These are phyloP conservation scores for Gymnopilus junonius DNA, from an alignment of 768 basidiomycete species.

Conservation along the genomic window DNA sequence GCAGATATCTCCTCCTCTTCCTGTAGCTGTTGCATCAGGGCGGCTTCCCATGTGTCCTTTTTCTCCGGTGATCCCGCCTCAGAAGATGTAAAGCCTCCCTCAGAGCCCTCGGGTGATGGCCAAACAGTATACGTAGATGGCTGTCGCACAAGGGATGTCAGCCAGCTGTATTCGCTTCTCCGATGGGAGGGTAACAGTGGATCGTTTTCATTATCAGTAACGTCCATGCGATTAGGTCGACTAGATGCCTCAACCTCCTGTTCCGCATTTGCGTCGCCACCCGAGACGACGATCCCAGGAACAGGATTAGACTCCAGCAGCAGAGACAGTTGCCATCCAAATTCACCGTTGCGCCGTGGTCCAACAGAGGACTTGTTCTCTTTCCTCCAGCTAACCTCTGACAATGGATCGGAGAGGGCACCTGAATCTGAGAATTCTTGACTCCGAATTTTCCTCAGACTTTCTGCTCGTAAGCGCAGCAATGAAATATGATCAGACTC, in stretches of 20 bases:
- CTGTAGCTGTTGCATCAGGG: slow-evolving; percentile 22
- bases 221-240: not conserved
- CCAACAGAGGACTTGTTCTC: not conserved
- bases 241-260: not conserved
- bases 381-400: not conserved
- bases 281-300: not conserved
- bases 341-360: slow-evolving; percentile 1
- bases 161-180: slow-evolving; percentile 2
- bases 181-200: not conserved
- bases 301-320: not conserved
- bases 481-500: slow-evolving; percentile 1
- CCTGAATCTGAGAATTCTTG: not conserved
- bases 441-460: not conserved
- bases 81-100: not conserved
- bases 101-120: not conserved
- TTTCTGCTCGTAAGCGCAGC: slow-evolving; percentile 7
- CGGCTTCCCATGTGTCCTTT: slow-evolving; percentile 17
- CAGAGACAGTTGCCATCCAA: slow-evolving; percentile 14
- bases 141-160: not conserved
- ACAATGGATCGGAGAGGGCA: not conserved
- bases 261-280: not conserved
- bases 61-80: not conserved
- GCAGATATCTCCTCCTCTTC: slow-evolving; percentile 27
- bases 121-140: not conserved
- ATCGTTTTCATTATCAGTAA: not conserved